Base-by-base conservation (phyloP, 371 early-diverging fungal genomes). In the Funneliformis caledonium region DNA sequence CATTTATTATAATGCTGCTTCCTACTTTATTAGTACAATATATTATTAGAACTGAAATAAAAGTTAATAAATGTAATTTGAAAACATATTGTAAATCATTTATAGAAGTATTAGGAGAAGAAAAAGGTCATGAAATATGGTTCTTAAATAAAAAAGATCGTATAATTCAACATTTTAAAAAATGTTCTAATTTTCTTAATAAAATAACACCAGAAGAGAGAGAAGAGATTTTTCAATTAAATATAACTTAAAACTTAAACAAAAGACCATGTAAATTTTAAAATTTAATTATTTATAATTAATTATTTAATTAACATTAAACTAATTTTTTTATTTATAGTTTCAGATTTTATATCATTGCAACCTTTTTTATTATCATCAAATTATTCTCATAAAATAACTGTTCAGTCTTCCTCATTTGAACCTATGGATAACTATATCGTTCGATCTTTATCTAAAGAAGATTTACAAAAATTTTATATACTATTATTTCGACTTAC, bases 381-480 rank as follows among this genome's bases (percentile, higher is more conserved):
- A 37, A 37, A 11, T 26, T 72, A 50, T 48, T 12, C 72, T 22
- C 42, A 33, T 11, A 73, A 73, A 59, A 56, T 73, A 14, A 56
- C 59, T 5, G 19, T 22, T n/a, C 50, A 59, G 4, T 56, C 52
- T 68, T 68, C 69, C 26, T 73, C 33, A 10, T 33, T 33, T 73
- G 74, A 37, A 31, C 56, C 74, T 19, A 43, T 72, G 43, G 72
- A 72, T 50, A 72, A 72, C 19, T 72, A 72, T 42, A 56, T 56
- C 5, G 74, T 73, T 14, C 4, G 74, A 56, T 6, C 59, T 43
- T 73, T 73, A 56, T 73, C 73, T 16, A 11, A 50, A 33, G 31
- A 73, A 31, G 60, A 73, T 56, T 14, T 26, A 73, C n/a, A 73
- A 56, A 73, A 56, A 73, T 73, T 73, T 73, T 11, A 73, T 31